phyloP scores from a whole-genome alignment of 192 early-diverging fungal species.

The Paraglomus brasilianum region DNA sequence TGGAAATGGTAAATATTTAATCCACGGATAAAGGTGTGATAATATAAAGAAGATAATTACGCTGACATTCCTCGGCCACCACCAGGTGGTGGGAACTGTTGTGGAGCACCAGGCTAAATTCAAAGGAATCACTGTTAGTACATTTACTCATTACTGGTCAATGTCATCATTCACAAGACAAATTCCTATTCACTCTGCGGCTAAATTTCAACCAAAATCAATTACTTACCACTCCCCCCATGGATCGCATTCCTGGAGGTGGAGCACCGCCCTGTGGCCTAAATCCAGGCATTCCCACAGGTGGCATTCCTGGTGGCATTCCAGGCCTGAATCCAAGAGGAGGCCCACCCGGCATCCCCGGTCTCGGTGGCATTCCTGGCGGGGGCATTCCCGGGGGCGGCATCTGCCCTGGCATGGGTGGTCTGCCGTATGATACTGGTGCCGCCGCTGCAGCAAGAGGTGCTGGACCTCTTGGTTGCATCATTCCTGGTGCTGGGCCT shows the following conservation, averaged over 20 bases:
- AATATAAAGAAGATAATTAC: neutral
- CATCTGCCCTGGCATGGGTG: constrained; percentile 57
- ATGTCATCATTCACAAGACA: too few relatives aligned
- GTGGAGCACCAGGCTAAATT: constrained; percentile 29
- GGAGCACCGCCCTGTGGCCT: constrained; percentile 50
- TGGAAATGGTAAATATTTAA: neutral
- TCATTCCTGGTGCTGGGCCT: constrained; percentile 86
- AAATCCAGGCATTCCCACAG: constrained; percentile 51
- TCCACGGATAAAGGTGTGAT: neutral
- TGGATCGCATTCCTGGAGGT: constrained; percentile 65
- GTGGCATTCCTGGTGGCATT: constrained; percentile 60
- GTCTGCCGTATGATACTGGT: constrained; percentile 74
- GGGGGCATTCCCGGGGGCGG: constrained; percentile 60
- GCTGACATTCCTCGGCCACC: constrained; percentile 13
- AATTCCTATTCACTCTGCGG: too few relatives aligned
- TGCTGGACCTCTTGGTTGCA: constrained; percentile 76
- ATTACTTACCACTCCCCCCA: constrained; percentile 32
- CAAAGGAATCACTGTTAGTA: neutral
- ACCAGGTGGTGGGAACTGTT: neutral
- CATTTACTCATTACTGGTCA: neutral
- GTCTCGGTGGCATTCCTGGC: constrained; percentile 40
- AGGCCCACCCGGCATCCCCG: constrained; percentile 34
- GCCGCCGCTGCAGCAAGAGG: constrained; percentile 64
- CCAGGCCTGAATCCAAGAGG: constrained; percentile 56
- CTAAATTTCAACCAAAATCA: too few relatives aligned